A percentile compares a stretch with the other conserved stretches of the same genome.
phyloP scores from a whole-genome alignment of 805 yeast genomes.

The Starmera pachycereana region DNA sequence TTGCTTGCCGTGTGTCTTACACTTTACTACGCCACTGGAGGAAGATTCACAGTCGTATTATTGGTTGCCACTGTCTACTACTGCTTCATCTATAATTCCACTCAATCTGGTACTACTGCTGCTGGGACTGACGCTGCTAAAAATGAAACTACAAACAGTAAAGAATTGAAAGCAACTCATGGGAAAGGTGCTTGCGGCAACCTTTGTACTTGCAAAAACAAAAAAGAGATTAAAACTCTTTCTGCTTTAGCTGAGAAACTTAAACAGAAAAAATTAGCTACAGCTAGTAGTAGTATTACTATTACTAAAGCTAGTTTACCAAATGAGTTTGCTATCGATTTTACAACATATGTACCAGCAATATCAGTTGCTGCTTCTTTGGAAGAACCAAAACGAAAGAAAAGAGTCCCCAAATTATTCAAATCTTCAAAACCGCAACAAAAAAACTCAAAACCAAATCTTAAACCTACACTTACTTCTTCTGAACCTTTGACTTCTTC shows the following conservation, averaged over 20 bases:
- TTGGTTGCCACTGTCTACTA: constrained; percentile 17
- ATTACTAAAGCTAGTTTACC: constrained; percentile 1
- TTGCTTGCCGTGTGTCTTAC: constrained; percentile 4
- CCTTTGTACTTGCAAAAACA: constrained; percentile 20
- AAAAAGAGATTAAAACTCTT: constrained; percentile 15
- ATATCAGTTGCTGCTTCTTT: too few species aligned
- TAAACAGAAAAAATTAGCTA: constrained; percentile 7
- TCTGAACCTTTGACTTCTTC: constrained; percentile 36
- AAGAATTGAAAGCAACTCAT: constrained; percentile 9
- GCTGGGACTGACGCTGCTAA: background rate
- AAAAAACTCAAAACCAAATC: constrained; percentile 1
- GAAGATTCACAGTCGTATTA: constrained; percentile 25
- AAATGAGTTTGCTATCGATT: too few species aligned
- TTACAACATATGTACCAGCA: too few species aligned
- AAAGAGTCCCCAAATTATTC: constrained; percentile 32
- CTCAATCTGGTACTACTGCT: background rate
- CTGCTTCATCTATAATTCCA: constrained; percentile 10
- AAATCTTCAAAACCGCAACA: constrained; percentile 21
- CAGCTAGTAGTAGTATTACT: constrained; percentile 2
- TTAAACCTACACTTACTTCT: constrained; percentile 27
- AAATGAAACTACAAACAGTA: background rate
- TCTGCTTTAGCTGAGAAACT: constrained; percentile 10
- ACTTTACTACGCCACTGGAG: constrained; percentile 21
- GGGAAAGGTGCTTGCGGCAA: constrained; percentile 22
- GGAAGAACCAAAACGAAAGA: constrained; percentile 12